Evolutionary conservation across 2,329 filamentous ascomycete species (phyloP).

Genomic region (Colletotrichum liriopes): DNA sequence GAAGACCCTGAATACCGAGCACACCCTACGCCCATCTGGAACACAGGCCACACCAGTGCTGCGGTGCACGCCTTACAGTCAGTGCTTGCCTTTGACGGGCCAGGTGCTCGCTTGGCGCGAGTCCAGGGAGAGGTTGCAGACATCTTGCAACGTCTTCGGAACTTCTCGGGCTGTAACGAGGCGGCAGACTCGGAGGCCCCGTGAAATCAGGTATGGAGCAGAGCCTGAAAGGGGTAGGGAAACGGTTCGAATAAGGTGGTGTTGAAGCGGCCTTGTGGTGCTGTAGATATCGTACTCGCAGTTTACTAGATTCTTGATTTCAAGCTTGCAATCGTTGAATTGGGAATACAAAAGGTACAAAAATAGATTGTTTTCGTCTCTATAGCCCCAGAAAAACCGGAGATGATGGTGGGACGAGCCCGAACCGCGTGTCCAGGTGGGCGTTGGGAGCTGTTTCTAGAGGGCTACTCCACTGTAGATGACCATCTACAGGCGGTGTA

Average conservation of each 20-base stretch:
- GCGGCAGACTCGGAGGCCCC: no score
- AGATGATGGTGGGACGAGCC: background rate
- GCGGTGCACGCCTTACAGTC: no score
- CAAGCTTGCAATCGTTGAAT: no score
- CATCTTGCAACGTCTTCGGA: background rate
- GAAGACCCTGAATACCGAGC: no score
- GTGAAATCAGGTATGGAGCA: background rate
- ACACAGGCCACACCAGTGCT: background rate
- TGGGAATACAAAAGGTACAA: no score
- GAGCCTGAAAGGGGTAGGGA: background rate
- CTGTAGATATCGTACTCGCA: background rate
- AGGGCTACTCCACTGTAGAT: background rate
- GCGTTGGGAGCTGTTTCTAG: background rate
- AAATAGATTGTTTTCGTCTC: background rate
- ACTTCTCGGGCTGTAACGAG: no score
- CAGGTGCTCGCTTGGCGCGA: background rate
- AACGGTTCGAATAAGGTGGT: background rate
- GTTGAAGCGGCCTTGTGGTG: background rate
- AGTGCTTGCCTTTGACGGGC: background rate
- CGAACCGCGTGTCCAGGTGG: background rate
- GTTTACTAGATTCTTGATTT: no score
- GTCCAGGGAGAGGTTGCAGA: background rate
- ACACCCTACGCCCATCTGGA: background rate
- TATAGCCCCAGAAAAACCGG: no score
- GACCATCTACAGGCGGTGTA: no score